Percentiles rank a stretch among this genome's conserved stretches.
Conservation (phyloP, 2,329 filamentous ascomycete genomes). For the Aspergillus oerlinghausenensis region DNA sequence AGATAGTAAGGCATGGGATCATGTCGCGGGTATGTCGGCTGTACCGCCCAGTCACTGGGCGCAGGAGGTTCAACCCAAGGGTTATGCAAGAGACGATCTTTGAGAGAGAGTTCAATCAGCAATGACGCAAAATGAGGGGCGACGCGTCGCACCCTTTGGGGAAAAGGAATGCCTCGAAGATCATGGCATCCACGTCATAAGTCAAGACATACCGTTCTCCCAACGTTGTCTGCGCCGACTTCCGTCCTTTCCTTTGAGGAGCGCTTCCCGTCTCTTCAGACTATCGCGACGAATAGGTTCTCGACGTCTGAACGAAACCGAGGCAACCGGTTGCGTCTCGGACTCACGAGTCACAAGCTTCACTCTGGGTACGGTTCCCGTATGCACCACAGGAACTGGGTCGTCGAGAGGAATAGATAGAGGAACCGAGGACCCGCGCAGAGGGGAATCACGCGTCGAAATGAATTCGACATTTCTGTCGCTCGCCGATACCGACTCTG, state of each 20-base stretch:
- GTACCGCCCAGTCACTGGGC: slow-evolving; percentile 75
- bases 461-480: slow-evolving; percentile 48
- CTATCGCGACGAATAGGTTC: slow-evolving; percentile 57
- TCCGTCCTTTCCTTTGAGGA: slow-evolving; percentile 87
- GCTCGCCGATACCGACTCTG: slow-evolving; percentile 18
- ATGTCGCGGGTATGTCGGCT: slow-evolving; percentile 73
- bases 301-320: slow-evolving; percentile 47
- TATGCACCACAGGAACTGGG: slow-evolving; percentile 26
- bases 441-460: slow-evolving; percentile 38
- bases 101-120: slow-evolving; percentile 18
- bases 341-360: slow-evolving; percentile 15
- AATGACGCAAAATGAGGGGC: background rate
- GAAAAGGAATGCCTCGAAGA: background rate
- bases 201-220: slow-evolving; percentile 73
- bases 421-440: slow-evolving; percentile 54
- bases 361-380: slow-evolving; percentile 26
- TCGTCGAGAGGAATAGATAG: slow-evolving; percentile 75
- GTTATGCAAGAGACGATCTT: slow-evolving; percentile 81
- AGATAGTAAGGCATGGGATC: slow-evolving; percentile 78
- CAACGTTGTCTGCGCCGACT: slow-evolving; percentile 79
- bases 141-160: background rate
- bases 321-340: slow-evolving; percentile 25
- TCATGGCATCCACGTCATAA: background rate
- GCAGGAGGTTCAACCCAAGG: slow-evolving; percentile 80
- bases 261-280: slow-evolving; percentile 63